A percentile compares a stretch with the other conserved stretches of the same genome.
These are phyloP conservation scores for Thalassia testudinum DNA, from an alignment of 116 monocot species.

Conservation along the genomic window DNA sequence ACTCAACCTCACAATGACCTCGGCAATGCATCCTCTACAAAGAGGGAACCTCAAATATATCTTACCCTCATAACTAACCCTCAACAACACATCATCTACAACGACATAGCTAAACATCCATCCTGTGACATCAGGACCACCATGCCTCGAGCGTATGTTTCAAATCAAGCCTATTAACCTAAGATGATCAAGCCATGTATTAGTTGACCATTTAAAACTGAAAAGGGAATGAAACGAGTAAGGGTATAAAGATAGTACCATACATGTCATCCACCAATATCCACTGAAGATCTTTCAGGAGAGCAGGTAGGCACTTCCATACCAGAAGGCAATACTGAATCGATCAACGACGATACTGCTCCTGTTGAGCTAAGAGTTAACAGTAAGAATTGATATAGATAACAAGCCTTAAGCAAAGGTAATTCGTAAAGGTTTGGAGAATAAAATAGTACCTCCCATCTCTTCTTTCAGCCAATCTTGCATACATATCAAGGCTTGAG, in stretches of 20 bases:
- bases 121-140: no score
- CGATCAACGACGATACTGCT: slow-evolving; percentile 10
- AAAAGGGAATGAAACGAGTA: no score
- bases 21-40: no score
- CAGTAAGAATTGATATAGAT: not conserved
- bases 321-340: slow-evolving; percentile 10
- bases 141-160: no score
- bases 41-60: no score
- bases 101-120: no score
- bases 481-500: slow-evolving; percentile 27
- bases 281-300: slow-evolving; percentile 2
- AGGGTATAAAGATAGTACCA: not conserved
- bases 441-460: slow-evolving; percentile 15
- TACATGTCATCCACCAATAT: not conserved
- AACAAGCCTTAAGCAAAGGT: not conserved
- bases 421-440: not conserved
- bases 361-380: slow-evolving; percentile 1
- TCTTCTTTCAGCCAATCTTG: slow-evolving; percentile 32
- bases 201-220: no score
- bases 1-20: no score
- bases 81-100: no score
- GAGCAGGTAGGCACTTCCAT: slow-evolving; percentile 6
- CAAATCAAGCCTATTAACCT: no score
- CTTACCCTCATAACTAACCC: no score
- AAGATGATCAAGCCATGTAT: no score